Evolutionary conservation across 768 basidiomycete species (phyloP).

Genomic region (Hortiboletus campestris): DNA sequence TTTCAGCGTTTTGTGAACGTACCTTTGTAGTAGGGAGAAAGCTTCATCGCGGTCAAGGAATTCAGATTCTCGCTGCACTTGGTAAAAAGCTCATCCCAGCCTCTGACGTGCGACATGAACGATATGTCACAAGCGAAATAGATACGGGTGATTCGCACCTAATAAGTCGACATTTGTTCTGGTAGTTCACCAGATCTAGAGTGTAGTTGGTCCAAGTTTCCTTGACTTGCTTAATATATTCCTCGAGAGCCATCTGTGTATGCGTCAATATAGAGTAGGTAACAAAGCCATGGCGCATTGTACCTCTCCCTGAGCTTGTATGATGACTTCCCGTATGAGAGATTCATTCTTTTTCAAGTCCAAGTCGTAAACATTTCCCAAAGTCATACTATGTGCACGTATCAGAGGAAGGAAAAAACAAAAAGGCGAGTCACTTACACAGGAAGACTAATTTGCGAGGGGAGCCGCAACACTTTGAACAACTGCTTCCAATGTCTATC

Average conservation of each 20-base stretch:
- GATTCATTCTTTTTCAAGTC: constrained; percentile 93
- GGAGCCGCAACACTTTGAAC: constrained; percentile 81
- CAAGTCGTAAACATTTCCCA: constrained; percentile 95
- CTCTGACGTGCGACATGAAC: constrained; percentile 45
- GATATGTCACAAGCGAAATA: neutral
- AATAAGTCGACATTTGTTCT: constrained; percentile 97
- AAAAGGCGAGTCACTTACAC: constrained; percentile 48
- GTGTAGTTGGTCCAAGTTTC: constrained; percentile 97
- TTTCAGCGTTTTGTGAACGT: constrained; percentile 1
- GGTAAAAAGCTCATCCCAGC: constrained; percentile 96
- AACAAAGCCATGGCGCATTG: constrained; percentile 4
- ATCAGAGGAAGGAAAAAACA: constrained; percentile 3
- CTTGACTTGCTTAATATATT: constrained; percentile 94
- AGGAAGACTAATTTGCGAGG: constrained; percentile 71
- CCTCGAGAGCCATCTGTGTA: constrained; percentile 87
- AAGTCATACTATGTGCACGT: constrained; percentile 68
- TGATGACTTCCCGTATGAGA: constrained; percentile 89
- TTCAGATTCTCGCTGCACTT: constrained; percentile 98
- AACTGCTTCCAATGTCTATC: constrained; percentile 98
- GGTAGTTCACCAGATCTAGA: constrained; percentile 95
- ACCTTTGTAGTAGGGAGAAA: constrained; percentile 99
- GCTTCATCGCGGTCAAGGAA: constrained; percentile 93
- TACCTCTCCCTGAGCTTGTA: constrained; percentile 97
- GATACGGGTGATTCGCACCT: constrained; percentile 41
- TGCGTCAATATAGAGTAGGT: constrained; percentile 8